Evolutionary conservation across 768 basidiomycete species (phyloP), one percentile per base, ranked within the genome.

Genomic region (Mycena chlorophos): DNA sequence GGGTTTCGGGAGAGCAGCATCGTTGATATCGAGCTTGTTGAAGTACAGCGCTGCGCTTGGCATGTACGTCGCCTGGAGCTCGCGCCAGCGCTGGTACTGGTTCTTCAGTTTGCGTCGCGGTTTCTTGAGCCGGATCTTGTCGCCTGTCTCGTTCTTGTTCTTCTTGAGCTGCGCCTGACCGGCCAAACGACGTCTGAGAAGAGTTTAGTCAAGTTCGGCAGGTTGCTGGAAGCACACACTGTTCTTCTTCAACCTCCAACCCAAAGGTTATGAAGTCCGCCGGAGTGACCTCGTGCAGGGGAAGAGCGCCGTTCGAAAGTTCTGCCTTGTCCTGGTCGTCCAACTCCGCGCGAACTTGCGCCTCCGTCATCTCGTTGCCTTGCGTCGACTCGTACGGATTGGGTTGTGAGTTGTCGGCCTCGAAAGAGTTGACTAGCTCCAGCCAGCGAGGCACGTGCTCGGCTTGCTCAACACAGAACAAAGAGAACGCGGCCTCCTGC

Each of bases 171-270:
- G 22, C 14, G 26, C 37, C 38, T 40, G 51, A 13, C 23, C 51
- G 4, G 5, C 13, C 5, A 52, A 16, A 4, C 34, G 37, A 3
- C 51, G 51, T 42, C 51, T 52, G 38, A 23, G 19, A 27, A n/a
- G n/a, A n/a, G n/a, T n/a, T n/a, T n/a, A n/a, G n/a, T n/a, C 16
- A 3, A 3, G 4, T 2, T 42, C 5, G 22, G 5, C 23, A 23
- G 12, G 16, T 2, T 2, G 20, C 14, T 3, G 6, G 6, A 26
- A 19, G 13, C 5, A 52, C 51, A 5, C 20, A 52, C 51, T 52
- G 51, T 19, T 52, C 37, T 10, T 27, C 39, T 26, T 52, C 51
- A 2, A 40, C 37, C 5, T 52, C 51, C n/a, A 52, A 29, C 4
- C 3, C 37, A 3, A 19, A 19, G 12, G 5, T n/a, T 3, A 52